phyloP scores from a whole-genome alignment of 2,329 filamentous ascomycete genomes.

The Penicillium vulpinum region DNA sequence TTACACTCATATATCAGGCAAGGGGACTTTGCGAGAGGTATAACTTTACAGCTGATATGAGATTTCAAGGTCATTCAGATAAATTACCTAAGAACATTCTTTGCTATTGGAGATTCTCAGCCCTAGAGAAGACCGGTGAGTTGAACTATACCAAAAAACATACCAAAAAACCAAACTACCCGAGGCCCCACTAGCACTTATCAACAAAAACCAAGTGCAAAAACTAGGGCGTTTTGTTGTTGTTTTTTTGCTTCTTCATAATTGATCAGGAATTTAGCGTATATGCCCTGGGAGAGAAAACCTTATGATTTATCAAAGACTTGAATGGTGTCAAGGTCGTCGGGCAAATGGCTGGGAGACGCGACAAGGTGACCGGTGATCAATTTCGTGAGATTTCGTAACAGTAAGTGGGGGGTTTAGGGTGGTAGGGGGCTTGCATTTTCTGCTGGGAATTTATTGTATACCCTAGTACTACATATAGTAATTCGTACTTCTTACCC shows the following conservation, averaged over 20 bases:
- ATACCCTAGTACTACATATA: neutral
- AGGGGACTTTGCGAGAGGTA: neutral
- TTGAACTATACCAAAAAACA: neutral
- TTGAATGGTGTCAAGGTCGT: neutral
- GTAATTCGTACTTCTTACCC: neutral
- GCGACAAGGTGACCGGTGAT: conserved; percentile 1
- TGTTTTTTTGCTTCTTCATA: neutral
- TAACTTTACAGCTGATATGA: neutral
- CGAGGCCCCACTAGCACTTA: conserved; percentile 3
- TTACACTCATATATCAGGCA: neutral
- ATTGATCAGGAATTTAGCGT: neutral
- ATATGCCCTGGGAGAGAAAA: neutral
- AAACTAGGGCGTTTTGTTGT: neutral
- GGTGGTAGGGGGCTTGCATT: neutral
- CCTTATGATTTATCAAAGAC: neutral
- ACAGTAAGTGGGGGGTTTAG: conserved; percentile 1
- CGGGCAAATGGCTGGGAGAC: conserved; percentile 2
- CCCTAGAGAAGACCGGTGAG: neutral
- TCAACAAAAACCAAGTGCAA: neutral
- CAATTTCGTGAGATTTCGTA: neutral
- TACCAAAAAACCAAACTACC: neutral
- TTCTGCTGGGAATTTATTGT: conserved; percentile 1
- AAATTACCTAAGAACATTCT: conserved; percentile 1
- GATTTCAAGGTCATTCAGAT: neutral
- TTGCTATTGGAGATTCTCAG: neutral